Percentiles rank a stretch among this genome's conserved stretches.
Conservation (phyloP, 2,329 filamentous ascomycete species). For the Botrytis fabae region DNA sequence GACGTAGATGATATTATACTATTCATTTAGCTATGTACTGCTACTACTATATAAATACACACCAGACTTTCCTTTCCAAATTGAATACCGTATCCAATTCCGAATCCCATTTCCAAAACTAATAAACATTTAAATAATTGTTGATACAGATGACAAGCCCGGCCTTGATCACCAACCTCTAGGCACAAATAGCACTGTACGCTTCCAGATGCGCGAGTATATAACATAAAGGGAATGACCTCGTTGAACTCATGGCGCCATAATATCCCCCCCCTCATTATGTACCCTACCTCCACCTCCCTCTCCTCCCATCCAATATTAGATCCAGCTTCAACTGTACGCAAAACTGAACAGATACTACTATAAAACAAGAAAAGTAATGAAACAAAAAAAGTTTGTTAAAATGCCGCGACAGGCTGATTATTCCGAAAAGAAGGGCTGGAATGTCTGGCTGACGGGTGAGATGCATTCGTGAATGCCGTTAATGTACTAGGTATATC, state of each 20-base stretch:
- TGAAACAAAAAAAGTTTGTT: neutral
- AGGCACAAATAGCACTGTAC: neutral
- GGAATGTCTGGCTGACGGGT: neutral
- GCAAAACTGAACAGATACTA: neutral
- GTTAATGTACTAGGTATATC: slow-evolving; percentile 5
- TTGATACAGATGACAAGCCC: slow-evolving; percentile 3
- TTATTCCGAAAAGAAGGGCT: neutral
- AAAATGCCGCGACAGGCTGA: neutral
- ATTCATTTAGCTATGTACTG: neutral
- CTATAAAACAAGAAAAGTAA: slow-evolving; percentile 8
- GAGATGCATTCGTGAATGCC: neutral
- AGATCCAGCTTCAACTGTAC: neutral
- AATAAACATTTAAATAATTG: slow-evolving; percentile 7
- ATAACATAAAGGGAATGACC: slow-evolving; percentile 14
- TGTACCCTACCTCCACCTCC: slow-evolving; percentile 1
- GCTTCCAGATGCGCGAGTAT: slow-evolving; percentile 2
- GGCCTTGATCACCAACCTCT: neutral
- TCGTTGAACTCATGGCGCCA: slow-evolving; percentile 21
- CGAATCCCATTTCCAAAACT: neutral
- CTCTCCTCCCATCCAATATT: neutral
- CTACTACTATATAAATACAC: neutral
- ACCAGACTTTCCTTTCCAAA: neutral
- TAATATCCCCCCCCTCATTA: slow-evolving; percentile 14
- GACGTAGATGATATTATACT: neutral
- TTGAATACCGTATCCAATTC: neutral